Percentiles rank a stretch among this genome's conserved stretches.
Conservation (phyloP, 176 grass and related monocot species). For the Sorghum bicolor region Sorghum_bicolor_NCBIv3 NC_012876.2:42750001-42750500, state of each 20-base stretch:
- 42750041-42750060: no score
- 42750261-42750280: no score
- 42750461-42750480: conserved; percentile 24
- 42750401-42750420: conserved; percentile 15
- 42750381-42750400: background rate
- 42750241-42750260: no score
- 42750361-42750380: conserved; percentile 16
- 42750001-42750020: no score
- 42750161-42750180: no score
- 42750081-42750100: no score
- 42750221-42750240: background rate
- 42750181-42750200: background rate
- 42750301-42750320: background rate
- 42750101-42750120: no score
- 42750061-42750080: no score
- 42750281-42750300: background rate
- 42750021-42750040: no score
- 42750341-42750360: background rate
- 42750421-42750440: background rate
- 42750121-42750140: no score
- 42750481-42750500: conserved; percentile 32
- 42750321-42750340: background rate
- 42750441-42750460: conserved; percentile 1
- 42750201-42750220: background rate
- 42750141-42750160: background rate